phyloP scores from a whole-genome alignment of 2,329 filamentous ascomycete species.

The Fusarium humuli region DNA sequence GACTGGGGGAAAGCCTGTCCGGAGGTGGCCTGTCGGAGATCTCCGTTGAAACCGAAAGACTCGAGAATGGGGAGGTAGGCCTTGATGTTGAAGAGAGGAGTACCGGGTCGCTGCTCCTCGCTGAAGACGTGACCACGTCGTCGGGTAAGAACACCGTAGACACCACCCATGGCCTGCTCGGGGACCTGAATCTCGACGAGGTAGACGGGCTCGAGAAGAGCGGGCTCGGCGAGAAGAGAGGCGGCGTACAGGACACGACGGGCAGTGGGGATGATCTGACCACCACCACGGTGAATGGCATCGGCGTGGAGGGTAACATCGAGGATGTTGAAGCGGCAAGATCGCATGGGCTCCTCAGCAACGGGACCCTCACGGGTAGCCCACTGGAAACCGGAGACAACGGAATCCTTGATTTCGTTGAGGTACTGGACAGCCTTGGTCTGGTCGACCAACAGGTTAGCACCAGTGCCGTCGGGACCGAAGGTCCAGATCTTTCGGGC shows the following conservation, averaged over 20 bases:
- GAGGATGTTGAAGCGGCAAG: slow-evolving; percentile 97
- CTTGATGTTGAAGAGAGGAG: slow-evolving; percentile 99
- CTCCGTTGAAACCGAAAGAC: slow-evolving; percentile 98
- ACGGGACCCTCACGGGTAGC: slow-evolving; percentile 97
- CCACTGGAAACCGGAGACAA: slow-evolving; percentile 99
- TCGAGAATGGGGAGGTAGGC: slow-evolving; percentile 96
- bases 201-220: slow-evolving; percentile 97
- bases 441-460: slow-evolving; percentile 99
- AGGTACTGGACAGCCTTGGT: slow-evolving; percentile 99
- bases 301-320: slow-evolving; percentile 99
- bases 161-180: slow-evolving; percentile 99
- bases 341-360: slow-evolving; percentile 98
- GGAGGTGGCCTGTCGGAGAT: slow-evolving; percentile 91
- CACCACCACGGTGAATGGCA: slow-evolving; percentile 99
- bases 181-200: slow-evolving; percentile 99
- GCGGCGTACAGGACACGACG: slow-evolving; percentile 98
- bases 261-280: slow-evolving; percentile 97
- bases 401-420: slow-evolving; percentile 99
- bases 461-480: slow-evolving; percentile 95
- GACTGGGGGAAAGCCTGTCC: slow-evolving; percentile 99
- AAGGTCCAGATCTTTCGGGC: slow-evolving; percentile 99
- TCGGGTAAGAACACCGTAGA: slow-evolving; percentile 98
- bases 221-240: slow-evolving; percentile 88
- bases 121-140: slow-evolving; percentile 98
- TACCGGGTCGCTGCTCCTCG: slow-evolving; percentile 98